phyloP scores from a whole-genome alignment of 2,329 filamentous ascomycete genomes.

The Beauveria scarabaeidicola region DNA sequence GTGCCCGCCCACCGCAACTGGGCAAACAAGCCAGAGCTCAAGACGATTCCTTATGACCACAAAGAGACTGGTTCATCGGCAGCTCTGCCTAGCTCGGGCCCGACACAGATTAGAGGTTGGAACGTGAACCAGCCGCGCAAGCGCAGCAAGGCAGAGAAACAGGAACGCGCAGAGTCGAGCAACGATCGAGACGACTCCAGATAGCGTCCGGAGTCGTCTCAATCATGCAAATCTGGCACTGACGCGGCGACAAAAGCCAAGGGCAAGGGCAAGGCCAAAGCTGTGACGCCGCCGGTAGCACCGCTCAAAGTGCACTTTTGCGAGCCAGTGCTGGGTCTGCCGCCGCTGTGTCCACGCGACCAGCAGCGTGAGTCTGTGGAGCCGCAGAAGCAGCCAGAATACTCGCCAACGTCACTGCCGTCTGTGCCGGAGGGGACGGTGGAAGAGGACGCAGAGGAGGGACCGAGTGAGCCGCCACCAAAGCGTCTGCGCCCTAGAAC shows the following conservation, averaged over 20 bases:
- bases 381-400: not conserved
- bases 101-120: constrained; percentile 50
- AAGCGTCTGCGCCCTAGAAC: constrained; percentile 1
- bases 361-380: not conserved
- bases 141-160: constrained; percentile 26
- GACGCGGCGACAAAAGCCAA: not conserved
- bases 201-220: constrained; percentile 25
- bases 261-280: not conserved
- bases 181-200: constrained; percentile 30
- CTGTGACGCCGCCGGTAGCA: not conserved
- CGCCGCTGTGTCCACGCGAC: constrained; percentile 8
- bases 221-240: constrained; percentile 11
- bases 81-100: constrained; percentile 46
- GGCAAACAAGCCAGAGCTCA: constrained; percentile 42
- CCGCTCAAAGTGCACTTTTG: not conserved
- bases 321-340: constrained; percentile 2
- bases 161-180: constrained; percentile 23
- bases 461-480: not conserved
- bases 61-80: constrained; percentile 49
- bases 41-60: constrained; percentile 51
- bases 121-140: constrained; percentile 36
- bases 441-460: not conserved
- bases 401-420: not conserved
- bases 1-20: constrained; percentile 43
- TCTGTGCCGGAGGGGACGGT: not conserved